Evolutionary conservation across 75 land plant species (phyloP).

Genomic region (Selaginella moellendorffii): DNA sequence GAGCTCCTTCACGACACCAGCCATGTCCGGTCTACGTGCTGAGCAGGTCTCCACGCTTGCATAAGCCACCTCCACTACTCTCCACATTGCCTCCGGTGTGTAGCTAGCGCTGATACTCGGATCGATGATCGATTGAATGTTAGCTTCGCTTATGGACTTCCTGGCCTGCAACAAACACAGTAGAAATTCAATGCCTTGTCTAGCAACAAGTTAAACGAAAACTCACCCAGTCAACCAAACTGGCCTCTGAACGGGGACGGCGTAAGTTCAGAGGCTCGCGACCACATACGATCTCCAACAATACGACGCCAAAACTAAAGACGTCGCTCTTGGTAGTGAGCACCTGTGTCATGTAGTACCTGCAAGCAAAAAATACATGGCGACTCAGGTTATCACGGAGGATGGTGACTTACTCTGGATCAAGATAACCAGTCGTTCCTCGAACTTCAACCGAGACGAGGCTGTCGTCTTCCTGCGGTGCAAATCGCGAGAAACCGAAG

Average conservation of each 20-base stretch:
- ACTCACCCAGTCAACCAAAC: constrained; percentile 53
- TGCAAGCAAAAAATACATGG: not conserved
- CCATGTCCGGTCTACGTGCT: constrained; percentile 40
- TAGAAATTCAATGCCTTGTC: not conserved
- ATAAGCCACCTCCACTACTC: constrained; percentile 45
- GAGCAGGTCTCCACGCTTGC: constrained; percentile 39
- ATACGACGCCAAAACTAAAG: constrained; percentile 51
- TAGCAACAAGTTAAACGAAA: not conserved
- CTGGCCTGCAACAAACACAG: constrained; percentile 47
- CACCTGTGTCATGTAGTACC: constrained; percentile 42
- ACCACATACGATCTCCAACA: constrained; percentile 41
- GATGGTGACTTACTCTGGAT: not conserved
- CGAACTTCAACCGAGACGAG: not conserved
- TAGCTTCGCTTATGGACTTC: constrained; percentile 25
- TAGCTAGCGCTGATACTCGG: constrained; percentile 35
- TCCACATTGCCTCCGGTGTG: constrained; percentile 54
- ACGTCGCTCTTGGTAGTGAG: constrained; percentile 56
- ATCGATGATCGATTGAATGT: constrained; percentile 46
- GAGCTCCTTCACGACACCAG: constrained; percentile 40
- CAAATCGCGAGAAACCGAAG: constrained; percentile 52
- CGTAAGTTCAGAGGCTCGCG: constrained; percentile 46
- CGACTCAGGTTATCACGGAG: not conserved
- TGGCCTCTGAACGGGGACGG: constrained; percentile 41
- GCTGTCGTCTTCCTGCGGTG: not conserved
- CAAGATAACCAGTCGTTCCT: not conserved